These are phyloP conservation scores for Myxozyma neglecta DNA, from an alignment of 805 yeast species.

Conservation along the genomic window DNA sequence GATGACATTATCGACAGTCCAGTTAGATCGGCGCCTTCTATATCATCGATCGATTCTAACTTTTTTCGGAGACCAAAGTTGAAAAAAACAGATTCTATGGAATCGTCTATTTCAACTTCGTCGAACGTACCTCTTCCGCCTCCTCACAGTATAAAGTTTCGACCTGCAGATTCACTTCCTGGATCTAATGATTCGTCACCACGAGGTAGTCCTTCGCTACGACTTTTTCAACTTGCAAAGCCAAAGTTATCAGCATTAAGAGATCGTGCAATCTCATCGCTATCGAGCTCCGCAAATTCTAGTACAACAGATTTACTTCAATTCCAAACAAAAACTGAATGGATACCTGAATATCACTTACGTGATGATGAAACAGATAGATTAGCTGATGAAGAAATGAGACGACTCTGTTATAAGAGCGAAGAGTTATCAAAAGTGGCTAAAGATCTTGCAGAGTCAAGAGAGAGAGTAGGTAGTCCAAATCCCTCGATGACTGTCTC, in stretches of 20 bases:
- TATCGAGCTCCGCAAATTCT: slow-evolving; percentile 4
- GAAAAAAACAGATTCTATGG: neutral
- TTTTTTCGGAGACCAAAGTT: neutral
- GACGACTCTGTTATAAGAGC: slow-evolving; percentile 8
- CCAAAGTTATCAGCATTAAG: slow-evolving; percentile 5
- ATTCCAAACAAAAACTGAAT: slow-evolving; percentile 10
- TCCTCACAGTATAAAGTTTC: slow-evolving; percentile 8
- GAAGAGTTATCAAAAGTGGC: slow-evolving; percentile 16
- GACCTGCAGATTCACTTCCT: neutral
- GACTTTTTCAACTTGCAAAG: neutral
- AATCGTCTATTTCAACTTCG: neutral
- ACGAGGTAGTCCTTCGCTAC: neutral
- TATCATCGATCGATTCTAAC: neutral
- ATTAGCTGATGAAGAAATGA: slow-evolving; percentile 26
- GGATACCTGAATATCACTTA: slow-evolving; percentile 16
- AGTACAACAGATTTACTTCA: slow-evolving; percentile 8
- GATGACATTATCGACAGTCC: neutral
- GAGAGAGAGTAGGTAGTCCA: neutral
- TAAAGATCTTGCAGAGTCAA: slow-evolving; percentile 6
- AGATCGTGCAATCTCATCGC: slow-evolving; percentile 13
- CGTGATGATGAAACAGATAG: slow-evolving; percentile 16
- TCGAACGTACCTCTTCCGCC: slow-evolving; percentile 5
- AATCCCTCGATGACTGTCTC: slow-evolving; percentile 8
- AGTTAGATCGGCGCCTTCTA: neutral
- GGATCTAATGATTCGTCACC: slow-evolving; percentile 8